Evolutionary conservation across 345 rosid genomes (phyloP).

Genomic region (Toxicodendron radicans): DNA sequence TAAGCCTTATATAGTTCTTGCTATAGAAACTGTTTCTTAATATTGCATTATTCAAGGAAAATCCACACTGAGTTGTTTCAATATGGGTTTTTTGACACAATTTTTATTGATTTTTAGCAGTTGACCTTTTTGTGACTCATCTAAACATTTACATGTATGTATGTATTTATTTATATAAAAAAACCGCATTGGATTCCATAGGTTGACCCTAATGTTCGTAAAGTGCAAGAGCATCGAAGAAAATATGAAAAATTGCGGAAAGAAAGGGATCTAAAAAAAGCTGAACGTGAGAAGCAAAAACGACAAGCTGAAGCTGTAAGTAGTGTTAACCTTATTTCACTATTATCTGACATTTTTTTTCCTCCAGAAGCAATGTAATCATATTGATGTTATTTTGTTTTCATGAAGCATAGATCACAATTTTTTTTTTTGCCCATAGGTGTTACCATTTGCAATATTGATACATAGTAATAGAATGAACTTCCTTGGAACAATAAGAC

Average conservation of each 20-base stretch:
- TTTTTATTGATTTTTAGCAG: not conserved
- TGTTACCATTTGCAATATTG: not conserved
- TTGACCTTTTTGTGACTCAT: not conserved
- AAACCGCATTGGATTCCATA: constrained; percentile 25
- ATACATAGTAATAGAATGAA: not conserved
- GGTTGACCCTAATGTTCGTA: constrained; percentile 84
- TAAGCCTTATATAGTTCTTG: not conserved
- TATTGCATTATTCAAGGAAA: constrained; percentile 3
- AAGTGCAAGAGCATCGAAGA: constrained; percentile 67
- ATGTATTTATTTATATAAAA: too few species aligned
- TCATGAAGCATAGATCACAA: not conserved
- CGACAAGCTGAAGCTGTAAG: constrained; percentile 58
- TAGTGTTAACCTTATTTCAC: not conserved
- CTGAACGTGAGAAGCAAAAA: constrained; percentile 43
- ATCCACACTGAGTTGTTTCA: not conserved
- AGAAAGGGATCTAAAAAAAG: constrained; percentile 58
- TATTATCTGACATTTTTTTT: not conserved
- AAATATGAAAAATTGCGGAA: constrained; percentile 71
- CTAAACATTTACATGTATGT: too few species aligned
- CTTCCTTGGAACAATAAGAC: constrained; percentile 23
- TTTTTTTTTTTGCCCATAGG: not conserved
- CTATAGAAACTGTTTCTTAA: not conserved
- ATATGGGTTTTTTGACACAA: not conserved
- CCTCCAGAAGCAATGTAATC: not conserved
- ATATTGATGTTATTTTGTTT: too few species aligned